A percentile compares a stretch with the other conserved stretches of the same genome.
Conservation (phyloP, 1,139 yeast genomes). For the Sugiyamaella neomexicana region DNA sequence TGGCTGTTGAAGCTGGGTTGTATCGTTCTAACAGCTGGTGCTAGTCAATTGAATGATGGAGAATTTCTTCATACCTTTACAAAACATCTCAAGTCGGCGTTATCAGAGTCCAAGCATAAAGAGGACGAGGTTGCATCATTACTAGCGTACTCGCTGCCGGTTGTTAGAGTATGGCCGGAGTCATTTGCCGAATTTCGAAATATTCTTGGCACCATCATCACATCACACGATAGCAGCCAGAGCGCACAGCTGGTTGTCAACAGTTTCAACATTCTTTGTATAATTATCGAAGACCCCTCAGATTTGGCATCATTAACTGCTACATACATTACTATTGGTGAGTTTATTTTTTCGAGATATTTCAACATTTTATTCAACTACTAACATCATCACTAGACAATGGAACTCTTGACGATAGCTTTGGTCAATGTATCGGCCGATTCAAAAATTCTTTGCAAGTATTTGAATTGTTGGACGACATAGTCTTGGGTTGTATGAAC, state of each 20-base stretch:
- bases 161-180: not conserved
- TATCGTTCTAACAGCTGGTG: slow-evolving; percentile 10
- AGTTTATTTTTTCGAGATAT: too few species aligned
- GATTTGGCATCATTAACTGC: slow-evolving; percentile 20
- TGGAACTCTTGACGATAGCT: slow-evolving; percentile 2
- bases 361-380: not conserved
- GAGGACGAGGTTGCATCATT: not conserved
- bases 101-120: not conserved
- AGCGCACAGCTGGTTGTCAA: not conserved
- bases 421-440: slow-evolving; percentile 2
- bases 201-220: slow-evolving; percentile 6
- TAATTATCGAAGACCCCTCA: slow-evolving; percentile 1
- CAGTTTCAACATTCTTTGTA: slow-evolving; percentile 18
- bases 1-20: slow-evolving; percentile 17
- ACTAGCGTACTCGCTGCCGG: not conserved
- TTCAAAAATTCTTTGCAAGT: not conserved
- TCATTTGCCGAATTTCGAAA: not conserved
- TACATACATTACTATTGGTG: slow-evolving; percentile 12
- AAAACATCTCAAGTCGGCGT: not conserved
- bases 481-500: not conserved
- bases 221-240: not conserved
- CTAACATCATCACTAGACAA: slow-evolving; percentile 11
- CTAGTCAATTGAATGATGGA: not conserved
- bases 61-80: slow-evolving; percentile 8
- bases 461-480: slow-evolving; percentile 1